These are phyloP conservation scores for Salix caprea DNA, from an alignment of 345 rosid species.

Conservation along the genomic window DNA sequence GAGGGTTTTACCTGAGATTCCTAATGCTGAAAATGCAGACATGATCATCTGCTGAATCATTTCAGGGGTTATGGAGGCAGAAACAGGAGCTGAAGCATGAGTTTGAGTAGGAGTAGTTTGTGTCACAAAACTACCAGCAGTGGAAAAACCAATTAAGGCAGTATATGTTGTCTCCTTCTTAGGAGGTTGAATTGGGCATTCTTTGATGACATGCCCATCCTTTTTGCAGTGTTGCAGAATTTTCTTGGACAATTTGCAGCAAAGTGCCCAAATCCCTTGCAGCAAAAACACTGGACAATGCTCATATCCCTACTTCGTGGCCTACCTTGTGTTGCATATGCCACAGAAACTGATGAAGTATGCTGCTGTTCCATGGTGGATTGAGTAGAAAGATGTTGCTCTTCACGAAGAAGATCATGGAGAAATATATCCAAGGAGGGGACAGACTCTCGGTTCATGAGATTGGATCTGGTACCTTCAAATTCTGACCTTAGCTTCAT, in stretches of 20 bases:
- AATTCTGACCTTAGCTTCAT: not conserved
- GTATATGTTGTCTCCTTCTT: not conserved
- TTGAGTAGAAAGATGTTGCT: too few relatives aligned
- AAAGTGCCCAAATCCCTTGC: not conserved
- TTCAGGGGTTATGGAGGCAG: not conserved
- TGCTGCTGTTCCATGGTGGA: not conserved
- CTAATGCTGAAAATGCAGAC: not conserved
- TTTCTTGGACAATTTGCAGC: rapidly evolving
- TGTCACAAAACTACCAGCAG: too few relatives aligned
- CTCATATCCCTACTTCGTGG: not conserved
- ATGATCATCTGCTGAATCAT: slow-evolving; percentile 18
- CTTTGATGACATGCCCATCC: not conserved
- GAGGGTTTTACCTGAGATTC: not conserved
- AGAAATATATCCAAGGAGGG: not conserved
- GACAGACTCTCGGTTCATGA: not conserved
- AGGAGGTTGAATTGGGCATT: not conserved
- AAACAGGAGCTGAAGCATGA: too few relatives aligned
- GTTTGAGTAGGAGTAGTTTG: not conserved
- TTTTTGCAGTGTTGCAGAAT: not conserved
- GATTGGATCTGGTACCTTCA: not conserved
- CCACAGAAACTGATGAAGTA: not conserved
- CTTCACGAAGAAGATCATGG: too few relatives aligned
- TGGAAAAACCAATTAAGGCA: not conserved
- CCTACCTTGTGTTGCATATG: not conserved
- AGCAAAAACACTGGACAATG: not conserved